Conservation (phyloP, 257 asterid species). For the Osmanthus fragrans region DNA sequence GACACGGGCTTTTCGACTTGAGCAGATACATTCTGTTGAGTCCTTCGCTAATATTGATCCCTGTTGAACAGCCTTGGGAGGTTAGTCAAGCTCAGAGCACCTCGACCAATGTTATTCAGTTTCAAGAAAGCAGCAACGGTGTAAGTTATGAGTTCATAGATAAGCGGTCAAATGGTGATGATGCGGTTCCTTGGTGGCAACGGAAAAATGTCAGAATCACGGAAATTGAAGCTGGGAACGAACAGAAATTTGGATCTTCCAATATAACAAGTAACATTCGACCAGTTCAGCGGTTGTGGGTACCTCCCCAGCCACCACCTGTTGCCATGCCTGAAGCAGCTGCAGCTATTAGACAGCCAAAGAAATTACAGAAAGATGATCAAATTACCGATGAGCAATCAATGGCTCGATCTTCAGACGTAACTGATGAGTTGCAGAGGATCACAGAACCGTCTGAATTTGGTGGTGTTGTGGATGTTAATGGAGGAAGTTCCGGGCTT, state of each 20-base stretch:
- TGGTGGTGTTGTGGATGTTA: conserved; percentile 56
- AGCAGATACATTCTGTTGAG: not conserved
- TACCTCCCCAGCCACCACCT: conserved; percentile 95
- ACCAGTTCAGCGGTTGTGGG: conserved; percentile 77
- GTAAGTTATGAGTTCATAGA: conserved; percentile 36
- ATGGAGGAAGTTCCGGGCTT: conserved; percentile 39
- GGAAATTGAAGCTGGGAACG: conserved; percentile 58
- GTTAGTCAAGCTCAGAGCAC: conserved; percentile 50
- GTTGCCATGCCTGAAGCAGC: conserved; percentile 95
- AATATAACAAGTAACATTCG: conserved; percentile 29
- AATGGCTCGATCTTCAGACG: conserved; percentile 46
- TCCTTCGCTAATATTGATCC: conserved; percentile 12
- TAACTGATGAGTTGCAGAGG: conserved; percentile 67
- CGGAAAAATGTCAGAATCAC: conserved; percentile 58
- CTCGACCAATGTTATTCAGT: conserved; percentile 38
- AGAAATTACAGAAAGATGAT: conserved; percentile 60
- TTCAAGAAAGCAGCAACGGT: conserved; percentile 45
- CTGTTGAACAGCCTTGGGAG: conserved; percentile 87
- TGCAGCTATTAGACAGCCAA: conserved; percentile 89
- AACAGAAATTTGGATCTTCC: conserved; percentile 39
- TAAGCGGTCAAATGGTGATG: conserved; percentile 51
- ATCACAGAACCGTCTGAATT: conserved; percentile 69
- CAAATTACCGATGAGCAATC: conserved; percentile 62
- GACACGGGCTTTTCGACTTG: not conserved
- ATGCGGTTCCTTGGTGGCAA: conserved; percentile 62